Evolutionary conservation across 2,329 filamentous ascomycete genomes (phyloP).

Genomic region (Lachnellula subtilissima): DNA sequence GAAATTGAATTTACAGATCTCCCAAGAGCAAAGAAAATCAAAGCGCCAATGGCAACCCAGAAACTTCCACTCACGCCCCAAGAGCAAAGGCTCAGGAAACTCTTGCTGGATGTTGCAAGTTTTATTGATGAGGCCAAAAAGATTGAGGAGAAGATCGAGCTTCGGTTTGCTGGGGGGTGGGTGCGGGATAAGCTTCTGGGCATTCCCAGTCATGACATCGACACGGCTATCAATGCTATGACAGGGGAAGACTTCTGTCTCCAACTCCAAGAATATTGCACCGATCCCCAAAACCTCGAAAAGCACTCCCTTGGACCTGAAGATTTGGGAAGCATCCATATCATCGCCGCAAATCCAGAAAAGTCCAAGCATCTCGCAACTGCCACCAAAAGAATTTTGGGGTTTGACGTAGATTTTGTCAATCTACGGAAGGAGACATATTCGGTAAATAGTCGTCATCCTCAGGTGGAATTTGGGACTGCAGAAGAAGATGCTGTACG

Average conservation of each 20-base stretch:
- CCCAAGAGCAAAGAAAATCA: slow-evolving; percentile 14
- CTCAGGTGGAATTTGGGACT: slow-evolving; percentile 89
- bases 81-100: slow-evolving; percentile 66
- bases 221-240: slow-evolving; percentile 81
- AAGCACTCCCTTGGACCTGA: slow-evolving; percentile 55
- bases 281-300: slow-evolving; percentile 51
- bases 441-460: slow-evolving; percentile 80
- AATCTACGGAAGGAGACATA: slow-evolving; percentile 93
- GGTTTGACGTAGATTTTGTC: slow-evolving; percentile 87
- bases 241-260: slow-evolving; percentile 73
- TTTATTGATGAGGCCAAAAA: slow-evolving; percentile 54
- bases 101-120: slow-evolving; percentile 76
- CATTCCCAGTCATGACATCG: slow-evolving; percentile 71
- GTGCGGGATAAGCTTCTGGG: slow-evolving; percentile 78
- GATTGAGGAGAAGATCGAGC: slow-evolving; percentile 50
- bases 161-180: slow-evolving; percentile 84
- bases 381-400: slow-evolving; percentile 78
- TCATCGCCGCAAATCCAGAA: slow-evolving; percentile 86
- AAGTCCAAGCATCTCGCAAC: slow-evolving; percentile 97
- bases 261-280: slow-evolving; percentile 64
- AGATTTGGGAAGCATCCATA: slow-evolving; percentile 73
- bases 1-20: slow-evolving; percentile 24
- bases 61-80: slow-evolving; percentile 57
- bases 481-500: slow-evolving; percentile 84
- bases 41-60: slow-evolving; percentile 20